Percentiles rank a stretch among this genome's conserved stretches.
phyloP scores from a whole-genome alignment of 163 green algal genomes.

The Volvox carteri region DNA sequence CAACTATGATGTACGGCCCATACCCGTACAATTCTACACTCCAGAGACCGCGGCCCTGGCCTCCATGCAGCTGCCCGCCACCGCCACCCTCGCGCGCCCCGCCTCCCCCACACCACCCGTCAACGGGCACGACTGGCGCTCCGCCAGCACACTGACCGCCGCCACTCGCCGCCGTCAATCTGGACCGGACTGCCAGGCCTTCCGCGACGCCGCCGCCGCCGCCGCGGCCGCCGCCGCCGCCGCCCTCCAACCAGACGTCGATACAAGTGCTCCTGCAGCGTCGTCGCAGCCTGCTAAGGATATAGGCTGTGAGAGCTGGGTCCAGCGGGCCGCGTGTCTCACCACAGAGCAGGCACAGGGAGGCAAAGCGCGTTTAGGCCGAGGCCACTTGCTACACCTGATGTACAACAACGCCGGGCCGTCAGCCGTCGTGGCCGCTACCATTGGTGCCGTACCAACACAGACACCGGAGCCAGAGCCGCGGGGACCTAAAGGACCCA shows the following conservation, averaged over 20 bases:
- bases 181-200: not conserved
- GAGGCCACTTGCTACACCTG: constrained; percentile 3
- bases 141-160: not conserved
- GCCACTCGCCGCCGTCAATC: constrained; percentile 6
- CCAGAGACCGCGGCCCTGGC: not conserved
- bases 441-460: not conserved
- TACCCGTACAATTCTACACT: not conserved
- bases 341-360: not conserved
- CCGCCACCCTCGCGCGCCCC: not conserved
- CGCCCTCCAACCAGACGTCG: not conserved
- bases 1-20: constrained; percentile 1
- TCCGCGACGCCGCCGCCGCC: not conserved
- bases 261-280: not conserved
- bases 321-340: constrained; percentile 10
- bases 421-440: constrained; percentile 4
- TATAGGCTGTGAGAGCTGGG: constrained; percentile 11
- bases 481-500: not conserved
- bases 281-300: not conserved
- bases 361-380: not conserved
- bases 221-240: not conserved
- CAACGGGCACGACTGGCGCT: not conserved
- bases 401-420: constrained; percentile 21
- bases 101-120: not conserved
- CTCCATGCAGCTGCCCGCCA: not conserved
- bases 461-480: not conserved